Evolutionary conservation across 1,284 basidiomycete species (phyloP), one percentile per base, ranked within the genome.

Genomic region (Puccinia triticina): DNA sequence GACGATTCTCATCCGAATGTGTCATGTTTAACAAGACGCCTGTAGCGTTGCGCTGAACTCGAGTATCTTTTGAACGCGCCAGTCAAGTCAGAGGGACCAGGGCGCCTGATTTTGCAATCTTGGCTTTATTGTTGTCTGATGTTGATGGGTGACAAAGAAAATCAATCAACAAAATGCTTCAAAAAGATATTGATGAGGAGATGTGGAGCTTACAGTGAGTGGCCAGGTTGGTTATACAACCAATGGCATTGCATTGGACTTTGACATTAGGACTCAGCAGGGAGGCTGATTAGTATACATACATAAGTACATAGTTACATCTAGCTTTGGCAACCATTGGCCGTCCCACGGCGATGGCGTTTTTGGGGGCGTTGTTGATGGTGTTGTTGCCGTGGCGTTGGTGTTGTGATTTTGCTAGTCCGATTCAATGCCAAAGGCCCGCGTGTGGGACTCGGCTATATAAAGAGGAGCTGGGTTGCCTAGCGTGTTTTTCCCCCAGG

Each of bases 181-280:
- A 29, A 55, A 32, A 46, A 34, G 53, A 23, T 23, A 48, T 12
- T 29, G 57, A 32, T 29, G 43, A 34, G 40, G 32, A 26, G 55
- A 32, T 40, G 82, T 26, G 64, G 50, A 43, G 88, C 91, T 83
- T 83, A 95, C 94, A 96, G 88, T 99, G 96, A 1, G 96, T 99
- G 26, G 97, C 97, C 79, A 99, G 90, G 88, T 99, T 99, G 55
- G 97, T 99, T 82, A 99, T 96, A 88, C 97, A 99, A 53, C 97
- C 97, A 53, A 99, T 97, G n/a, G 97, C 97, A 87, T 99, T 99
- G 89, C 97, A 99, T 88, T 99, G 97, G 1, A 99, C 97, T 87
- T 99, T 97, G 59, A 99, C 96, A 87, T 99, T 99, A 7, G 96
- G 96, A 85, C 94, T 96, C 81, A 98, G 91, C 97, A 99, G n/a